Conservation (phyloP, 768 basidiomycete species). For the Leccinum boreale region DNA sequence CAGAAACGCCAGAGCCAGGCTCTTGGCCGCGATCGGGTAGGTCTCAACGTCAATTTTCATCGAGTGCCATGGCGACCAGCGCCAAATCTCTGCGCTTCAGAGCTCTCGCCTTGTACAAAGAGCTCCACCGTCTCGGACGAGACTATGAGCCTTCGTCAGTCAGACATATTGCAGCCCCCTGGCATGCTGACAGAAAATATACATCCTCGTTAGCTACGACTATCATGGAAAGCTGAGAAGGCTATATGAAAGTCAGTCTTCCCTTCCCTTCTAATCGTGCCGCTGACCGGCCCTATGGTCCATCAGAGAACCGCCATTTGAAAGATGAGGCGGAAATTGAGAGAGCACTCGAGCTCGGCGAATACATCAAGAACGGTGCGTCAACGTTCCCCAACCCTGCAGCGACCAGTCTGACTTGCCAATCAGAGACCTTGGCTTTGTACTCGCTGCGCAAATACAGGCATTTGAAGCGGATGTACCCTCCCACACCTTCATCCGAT, state of each 20-base stretch:
- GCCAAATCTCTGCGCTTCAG: slow-evolving; percentile 49
- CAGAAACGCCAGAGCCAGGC: not conserved
- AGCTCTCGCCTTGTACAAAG: slow-evolving; percentile 75
- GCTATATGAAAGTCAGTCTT: slow-evolving; percentile 66
- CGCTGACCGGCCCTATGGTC: not conserved
- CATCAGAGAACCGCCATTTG: slow-evolving; percentile 62
- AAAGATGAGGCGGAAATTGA: slow-evolving; percentile 71
- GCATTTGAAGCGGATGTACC: slow-evolving; percentile 73
- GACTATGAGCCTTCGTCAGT: slow-evolving; percentile 82
- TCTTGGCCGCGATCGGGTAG: not conserved
- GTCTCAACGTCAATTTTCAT: not conserved
- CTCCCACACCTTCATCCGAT: slow-evolving; percentile 21
- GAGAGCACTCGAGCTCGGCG: slow-evolving; percentile 67
- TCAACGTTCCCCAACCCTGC: not conserved
- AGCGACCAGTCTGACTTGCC: not conserved
- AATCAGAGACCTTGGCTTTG: slow-evolving; percentile 74
- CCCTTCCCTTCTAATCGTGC: not conserved
- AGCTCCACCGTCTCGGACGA: slow-evolving; percentile 73
- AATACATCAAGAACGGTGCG: slow-evolving; percentile 84
- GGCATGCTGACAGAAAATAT: slow-evolving; percentile 6
- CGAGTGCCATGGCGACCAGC: slow-evolving; percentile 42
- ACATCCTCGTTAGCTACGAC: slow-evolving; percentile 54
- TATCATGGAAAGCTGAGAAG: slow-evolving; percentile 70
- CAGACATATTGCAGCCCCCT: slow-evolving; percentile 7
- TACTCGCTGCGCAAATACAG: slow-evolving; percentile 84